Evolutionary conservation across 768 basidiomycete genomes (phyloP), one percentile per base, ranked within the genome.

Genomic region (Trametes sanguinea): DNA sequence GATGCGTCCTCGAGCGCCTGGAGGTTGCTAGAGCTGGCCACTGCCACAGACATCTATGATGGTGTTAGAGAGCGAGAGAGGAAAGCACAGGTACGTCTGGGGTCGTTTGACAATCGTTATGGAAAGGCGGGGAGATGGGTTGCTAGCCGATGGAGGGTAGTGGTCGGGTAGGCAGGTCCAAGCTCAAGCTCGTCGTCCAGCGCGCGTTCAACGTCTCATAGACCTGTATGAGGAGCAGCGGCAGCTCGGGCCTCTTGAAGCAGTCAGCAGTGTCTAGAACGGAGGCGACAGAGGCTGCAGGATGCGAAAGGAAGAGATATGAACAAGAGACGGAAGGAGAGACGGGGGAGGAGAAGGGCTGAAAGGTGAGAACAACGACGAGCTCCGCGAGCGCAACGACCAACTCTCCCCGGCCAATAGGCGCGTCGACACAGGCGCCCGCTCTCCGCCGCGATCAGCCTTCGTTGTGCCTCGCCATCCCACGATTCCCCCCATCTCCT

Each of bases 1-100:
- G 77, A 74, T 30, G 72, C 62, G 63, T 72, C 72, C 55, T 80
- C 80, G 48, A 74, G 67, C 56, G 72, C 62, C 57, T 68, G 68
- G 42, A 68, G 59, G 52, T 45, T 60, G 61, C 64, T 65, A 11
- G 64, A 66, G 64, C 68, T 68, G 39, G 66, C 60, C 55, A 70
- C 61, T 33, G 66, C 69, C 44, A 70, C 69, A 51, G 71, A 63
- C 71, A 72, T 72, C 46, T 60, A 54, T 57, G 53, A 40, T 37
- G 46, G 46, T 6, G 32, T 51, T 52, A 30, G 43, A 16, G 54
- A 37, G 45, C 27, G 13, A 11, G 42, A 44, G 42, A 44, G n/a
- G 16, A 32, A 37, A 32, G 6, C 46, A 29, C 7, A 48, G 33
- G 27, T 33, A 40, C 6, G 27, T 8, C 10, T 27, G 9, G 32